Conservation (phyloP, 257 asterid species). For the Fraxinus americana region DNA sequence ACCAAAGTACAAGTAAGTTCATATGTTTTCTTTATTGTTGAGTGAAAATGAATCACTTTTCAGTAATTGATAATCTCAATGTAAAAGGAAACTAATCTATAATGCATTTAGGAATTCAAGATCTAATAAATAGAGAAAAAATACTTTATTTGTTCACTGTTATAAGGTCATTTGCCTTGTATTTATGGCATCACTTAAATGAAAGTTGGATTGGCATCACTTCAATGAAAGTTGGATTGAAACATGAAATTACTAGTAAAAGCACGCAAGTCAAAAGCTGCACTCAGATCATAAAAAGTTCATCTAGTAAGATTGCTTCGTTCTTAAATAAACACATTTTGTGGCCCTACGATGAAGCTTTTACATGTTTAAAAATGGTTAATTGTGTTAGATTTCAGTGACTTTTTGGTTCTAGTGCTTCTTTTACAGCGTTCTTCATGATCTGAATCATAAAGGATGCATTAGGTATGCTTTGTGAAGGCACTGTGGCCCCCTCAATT, state of each 20-base stretch:
- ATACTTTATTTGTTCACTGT: background rate
- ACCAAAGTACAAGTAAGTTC: conserved; percentile 45
- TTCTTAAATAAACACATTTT: background rate
- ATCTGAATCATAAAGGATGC: background rate
- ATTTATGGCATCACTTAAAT: background rate
- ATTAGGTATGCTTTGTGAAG: conserved; percentile 6
- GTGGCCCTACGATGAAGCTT: background rate
- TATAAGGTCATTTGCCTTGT: background rate
- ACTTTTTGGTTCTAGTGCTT: conserved; percentile 1
- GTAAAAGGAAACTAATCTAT: background rate
- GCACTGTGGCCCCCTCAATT: conserved; percentile 6
- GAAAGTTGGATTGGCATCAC: background rate
- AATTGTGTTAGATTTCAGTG: background rate
- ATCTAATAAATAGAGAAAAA: background rate
- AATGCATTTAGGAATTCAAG: background rate
- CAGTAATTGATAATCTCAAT: background rate
- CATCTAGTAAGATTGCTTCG: background rate
- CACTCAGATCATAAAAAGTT: background rate
- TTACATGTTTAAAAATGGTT: background rate
- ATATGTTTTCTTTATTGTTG: background rate
- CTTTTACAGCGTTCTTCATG: background rate
- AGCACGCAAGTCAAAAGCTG: background rate
- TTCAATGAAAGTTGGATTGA: background rate
- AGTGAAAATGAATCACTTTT: background rate
- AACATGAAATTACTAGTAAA: background rate